Conservation (phyloP, 805 yeast genomes). For the Myxozyma geophila region DNA sequence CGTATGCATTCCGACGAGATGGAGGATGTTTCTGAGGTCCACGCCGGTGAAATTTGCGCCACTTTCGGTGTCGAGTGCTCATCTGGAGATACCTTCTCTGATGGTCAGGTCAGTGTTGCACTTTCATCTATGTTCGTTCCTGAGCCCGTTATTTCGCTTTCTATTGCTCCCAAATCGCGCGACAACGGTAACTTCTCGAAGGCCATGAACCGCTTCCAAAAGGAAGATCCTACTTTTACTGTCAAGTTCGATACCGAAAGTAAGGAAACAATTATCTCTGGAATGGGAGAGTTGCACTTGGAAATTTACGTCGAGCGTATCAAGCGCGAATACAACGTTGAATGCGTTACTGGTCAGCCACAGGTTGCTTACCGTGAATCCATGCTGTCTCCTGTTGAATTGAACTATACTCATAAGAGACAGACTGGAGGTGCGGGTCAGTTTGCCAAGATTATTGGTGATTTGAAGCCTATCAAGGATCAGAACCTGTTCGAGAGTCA, state of each 20-base stretch:
- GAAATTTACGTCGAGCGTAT: slow-evolving; percentile 98
- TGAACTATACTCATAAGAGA: slow-evolving; percentile 95
- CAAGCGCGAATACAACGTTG: slow-evolving; percentile 95
- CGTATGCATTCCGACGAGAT: slow-evolving; percentile 99
- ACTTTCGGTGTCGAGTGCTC: slow-evolving; percentile 99
- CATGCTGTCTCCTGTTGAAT: slow-evolving; percentile 68
- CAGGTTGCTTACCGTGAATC: slow-evolving; percentile 98
- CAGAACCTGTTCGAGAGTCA: slow-evolving; percentile 76
- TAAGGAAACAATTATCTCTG: slow-evolving; percentile 92
- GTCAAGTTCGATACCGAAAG: slow-evolving; percentile 88
- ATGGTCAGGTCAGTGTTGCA: slow-evolving; percentile 75
- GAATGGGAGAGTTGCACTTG: slow-evolving; percentile 97
- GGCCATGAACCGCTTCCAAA: slow-evolving; percentile 96
- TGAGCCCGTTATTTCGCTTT: slow-evolving; percentile 94
- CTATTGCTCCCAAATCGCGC: slow-evolving; percentile 84
- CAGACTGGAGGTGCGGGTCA: slow-evolving; percentile 99
- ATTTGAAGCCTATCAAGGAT: slow-evolving; percentile 58
- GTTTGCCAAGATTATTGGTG: slow-evolving; percentile 92
- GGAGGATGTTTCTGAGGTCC: slow-evolving; percentile 96
- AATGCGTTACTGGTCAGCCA: slow-evolving; percentile 94
- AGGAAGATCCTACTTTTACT: slow-evolving; percentile 98
- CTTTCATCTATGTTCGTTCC: slow-evolving; percentile 99
- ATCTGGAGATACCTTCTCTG: slow-evolving; percentile 97
- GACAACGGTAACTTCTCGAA: slow-evolving; percentile 91
- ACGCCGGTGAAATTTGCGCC: slow-evolving; percentile 99